Evolutionary conservation across 2,329 filamentous ascomycete genomes (phyloP).

Genomic region (Aspergillus terreus): DNA sequence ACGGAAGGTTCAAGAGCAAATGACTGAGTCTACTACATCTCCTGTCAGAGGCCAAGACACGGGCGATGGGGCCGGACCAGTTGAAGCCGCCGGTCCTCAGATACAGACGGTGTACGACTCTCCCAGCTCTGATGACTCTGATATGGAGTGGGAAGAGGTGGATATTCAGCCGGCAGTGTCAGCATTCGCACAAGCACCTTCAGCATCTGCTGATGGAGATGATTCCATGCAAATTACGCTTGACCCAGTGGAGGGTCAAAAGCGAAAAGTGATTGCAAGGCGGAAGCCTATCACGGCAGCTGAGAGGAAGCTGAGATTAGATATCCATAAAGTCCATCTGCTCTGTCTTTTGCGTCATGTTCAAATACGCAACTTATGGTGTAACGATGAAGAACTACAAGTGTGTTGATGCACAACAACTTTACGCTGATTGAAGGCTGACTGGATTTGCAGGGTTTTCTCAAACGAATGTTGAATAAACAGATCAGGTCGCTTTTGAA

Average conservation of each 20-base stretch:
- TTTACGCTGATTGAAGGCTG: conserved; percentile 4
- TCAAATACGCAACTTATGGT: conserved; percentile 79
- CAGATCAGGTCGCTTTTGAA: conserved; percentile 66
- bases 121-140: conserved; percentile 54
- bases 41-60: conserved; percentile 11
- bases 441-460: conserved; percentile 25
- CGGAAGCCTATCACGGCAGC: conserved; percentile 53
- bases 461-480: conserved; percentile 63
- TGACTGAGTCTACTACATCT: conserved; percentile 7
- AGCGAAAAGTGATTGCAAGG: conserved; percentile 27
- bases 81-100: conserved; percentile 10
- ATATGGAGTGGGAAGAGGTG: conserved; percentile 63
- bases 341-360: conserved; percentile 78
- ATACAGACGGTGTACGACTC: conserved; percentile 35
- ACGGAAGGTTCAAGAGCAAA: conserved; percentile 32
- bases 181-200: conserved; percentile 9
- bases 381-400: conserved; percentile 71
- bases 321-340: conserved; percentile 83
- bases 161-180: conserved; percentile 37
- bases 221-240: conserved; percentile 36
- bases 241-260: conserved; percentile 26
- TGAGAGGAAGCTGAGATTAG: conserved; percentile 61
- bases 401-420: conserved; percentile 26
- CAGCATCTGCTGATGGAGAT: conserved; percentile 17
- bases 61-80: conserved; percentile 3